A percentile compares a stretch with the other conserved stretches of the same genome.
Evolutionary conservation across 1,284 basidiomycete genomes (phyloP).

Genomic region (Dichomitus squalens): DNA sequence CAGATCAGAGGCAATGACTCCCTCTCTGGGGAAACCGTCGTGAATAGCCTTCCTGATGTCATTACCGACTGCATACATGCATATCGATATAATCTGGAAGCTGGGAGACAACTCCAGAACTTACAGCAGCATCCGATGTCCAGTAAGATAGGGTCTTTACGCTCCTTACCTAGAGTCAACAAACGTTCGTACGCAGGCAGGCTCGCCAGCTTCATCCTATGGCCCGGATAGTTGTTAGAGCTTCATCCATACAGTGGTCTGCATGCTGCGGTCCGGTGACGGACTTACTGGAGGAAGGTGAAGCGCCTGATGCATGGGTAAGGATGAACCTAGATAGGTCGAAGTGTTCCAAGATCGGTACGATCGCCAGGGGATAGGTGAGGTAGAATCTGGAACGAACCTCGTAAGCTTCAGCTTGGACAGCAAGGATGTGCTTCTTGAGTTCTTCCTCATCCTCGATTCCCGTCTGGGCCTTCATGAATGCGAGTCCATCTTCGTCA

Average conservation of each 20-base stretch:
- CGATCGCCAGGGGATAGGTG: neutral
- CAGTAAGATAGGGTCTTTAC: conserved; percentile 48
- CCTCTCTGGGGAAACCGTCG: conserved; percentile 40
- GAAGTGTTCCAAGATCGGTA: conserved; percentile 26
- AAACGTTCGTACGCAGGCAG: conserved; percentile 46
- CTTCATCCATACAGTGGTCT: no score
- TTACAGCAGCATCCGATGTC: conserved; percentile 53
- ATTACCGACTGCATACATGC: conserved; percentile 41
- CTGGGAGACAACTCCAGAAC: conserved; percentile 20
- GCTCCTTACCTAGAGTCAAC: conserved; percentile 41
- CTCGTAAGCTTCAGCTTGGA: conserved; percentile 48
- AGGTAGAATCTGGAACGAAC: conserved; percentile 28
- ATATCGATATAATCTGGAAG: neutral
- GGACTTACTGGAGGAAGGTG: conserved; percentile 43
- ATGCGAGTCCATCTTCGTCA: conserved; percentile 35
- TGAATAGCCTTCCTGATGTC: conserved; percentile 43
- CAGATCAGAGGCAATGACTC: conserved; percentile 39
- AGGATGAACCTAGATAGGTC: conserved; percentile 33
- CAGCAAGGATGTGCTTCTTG: conserved; percentile 45
- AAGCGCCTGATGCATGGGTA: conserved; percentile 46
- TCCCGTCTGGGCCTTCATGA: conserved; percentile 43
- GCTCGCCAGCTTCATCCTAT: conserved; percentile 40
- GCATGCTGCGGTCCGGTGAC: no score
- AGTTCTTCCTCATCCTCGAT: conserved; percentile 43
- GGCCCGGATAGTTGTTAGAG: neutral